A percentile compares a stretch with the other conserved stretches of the same genome.
phyloP scores from a whole-genome alignment of 139 green algal genomes.

The Volvox reticuliferus region DNA sequence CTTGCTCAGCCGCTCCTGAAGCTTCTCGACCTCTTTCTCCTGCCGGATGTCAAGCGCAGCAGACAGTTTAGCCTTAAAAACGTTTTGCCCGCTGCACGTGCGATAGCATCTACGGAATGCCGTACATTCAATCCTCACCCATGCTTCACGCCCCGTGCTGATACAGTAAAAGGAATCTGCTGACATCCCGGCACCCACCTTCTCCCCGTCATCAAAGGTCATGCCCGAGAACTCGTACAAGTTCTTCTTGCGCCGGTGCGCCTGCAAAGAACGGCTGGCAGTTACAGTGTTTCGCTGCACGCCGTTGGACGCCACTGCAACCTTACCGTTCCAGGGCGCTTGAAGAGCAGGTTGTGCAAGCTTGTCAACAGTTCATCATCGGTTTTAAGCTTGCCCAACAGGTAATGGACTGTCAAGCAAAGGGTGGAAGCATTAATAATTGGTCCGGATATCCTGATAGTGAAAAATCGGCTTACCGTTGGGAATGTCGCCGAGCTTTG shows the following conservation, averaged over 20 bases:
- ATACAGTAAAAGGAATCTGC: too few species aligned
- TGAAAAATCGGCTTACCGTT: slow-evolving; percentile 65
- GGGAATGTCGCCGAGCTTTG: slow-evolving; percentile 80
- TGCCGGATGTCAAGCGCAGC: neutral
- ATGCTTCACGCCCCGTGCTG: too few species aligned
- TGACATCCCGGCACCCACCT: slow-evolving; percentile 22
- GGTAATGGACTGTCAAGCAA: slow-evolving; percentile 67
- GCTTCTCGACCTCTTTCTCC: slow-evolving; percentile 69
- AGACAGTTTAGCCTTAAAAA: too few species aligned
- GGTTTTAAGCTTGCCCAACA: slow-evolving; percentile 74
- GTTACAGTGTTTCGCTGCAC: neutral
- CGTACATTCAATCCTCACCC: too few species aligned
- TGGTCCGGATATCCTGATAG: neutral
- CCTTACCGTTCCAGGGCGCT: slow-evolving; percentile 68
- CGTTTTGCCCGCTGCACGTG: too few species aligned
- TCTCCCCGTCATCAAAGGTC: slow-evolving; percentile 61
- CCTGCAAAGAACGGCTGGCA: slow-evolving; percentile 31
- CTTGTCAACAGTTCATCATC: slow-evolving; percentile 73
- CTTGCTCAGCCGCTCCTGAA: slow-evolving; percentile 60
- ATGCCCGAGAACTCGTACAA: slow-evolving; percentile 79
- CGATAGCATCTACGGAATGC: too few species aligned
- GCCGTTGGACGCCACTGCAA: neutral
- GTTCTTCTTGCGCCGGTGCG: slow-evolving; percentile 70
- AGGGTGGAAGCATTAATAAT: neutral
- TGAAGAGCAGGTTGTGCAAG: slow-evolving; percentile 77